Evolutionary conservation across 805 yeast genomes (phyloP), one percentile per base, ranked within the genome.

Genomic region (Cephaloascus albidus): DNA sequence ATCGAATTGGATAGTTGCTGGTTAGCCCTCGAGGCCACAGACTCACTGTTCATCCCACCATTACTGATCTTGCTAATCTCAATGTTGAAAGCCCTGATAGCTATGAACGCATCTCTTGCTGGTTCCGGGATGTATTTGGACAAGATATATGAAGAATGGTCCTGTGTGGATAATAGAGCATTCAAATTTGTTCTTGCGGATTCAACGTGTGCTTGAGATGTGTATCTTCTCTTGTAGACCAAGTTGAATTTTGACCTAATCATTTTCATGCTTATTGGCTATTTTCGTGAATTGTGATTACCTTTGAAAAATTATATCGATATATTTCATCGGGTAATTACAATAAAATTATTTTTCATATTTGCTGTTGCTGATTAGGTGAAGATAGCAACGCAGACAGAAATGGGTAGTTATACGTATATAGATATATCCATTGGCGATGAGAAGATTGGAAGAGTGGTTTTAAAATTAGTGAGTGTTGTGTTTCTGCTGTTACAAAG

Each of bases 71-170:
- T 69, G 47, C 75, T 68, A 31, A 81, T 63, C 48, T 84, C 90
- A 31, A 81, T 53, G 44, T 78, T 77, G 59, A 86, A 76, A 0
- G 83, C 80, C 31, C 79, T 60, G 26, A 81, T 61, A 0, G 85
- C 94, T 12, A 81, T 43, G 46, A 71, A 81, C 1, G 80, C 70
- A 48, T 78, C 77, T 45, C 80, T 66, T 1, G 81, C 71, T 10
- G 77, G 78, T 28, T 62, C 65, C 2, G 94, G 94, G 20, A 83
- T 63, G 50, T 85, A 82, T 36, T 82, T 81, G 2, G 83, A 73
- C 18, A 85, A 59, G 15, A 85, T 56, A 41, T 72, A 72, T 1
- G 89, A 74, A 8, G 86, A 79, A 15, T 81, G 58, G 55, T 84
- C 93, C 41, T 55, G 63, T 20, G 55, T 60, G 46, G 61, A 69